A percentile compares a stretch with the other conserved stretches of the same genome.
Conservation (phyloP, 164 flowering plant species). For the Magnolia kwangsiensis region DNA sequence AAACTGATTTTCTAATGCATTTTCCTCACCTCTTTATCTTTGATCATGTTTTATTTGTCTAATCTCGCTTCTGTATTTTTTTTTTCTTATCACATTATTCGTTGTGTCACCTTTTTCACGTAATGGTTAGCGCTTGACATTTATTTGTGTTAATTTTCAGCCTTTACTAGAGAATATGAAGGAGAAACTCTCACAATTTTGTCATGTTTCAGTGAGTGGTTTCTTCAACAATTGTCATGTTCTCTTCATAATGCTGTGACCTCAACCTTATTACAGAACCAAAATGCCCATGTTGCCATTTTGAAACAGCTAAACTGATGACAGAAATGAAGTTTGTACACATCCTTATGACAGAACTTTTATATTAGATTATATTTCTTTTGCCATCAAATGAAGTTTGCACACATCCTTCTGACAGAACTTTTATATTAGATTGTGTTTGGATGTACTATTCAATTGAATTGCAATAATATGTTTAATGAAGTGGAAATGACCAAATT, state of each 20-base stretch:
- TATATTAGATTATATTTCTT: slow-evolving; percentile 9
- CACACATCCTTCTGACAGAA: background rate
- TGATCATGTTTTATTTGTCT: background rate
- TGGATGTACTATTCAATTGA: background rate
- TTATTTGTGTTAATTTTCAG: slow-evolving; percentile 43
- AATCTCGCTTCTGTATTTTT: background rate
- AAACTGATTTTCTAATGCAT: too few species aligned
- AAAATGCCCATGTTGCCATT: slow-evolving; percentile 85
- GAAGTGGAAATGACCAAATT: background rate
- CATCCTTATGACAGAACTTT: too few species aligned
- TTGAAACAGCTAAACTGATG: slow-evolving; percentile 62
- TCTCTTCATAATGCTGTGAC: slow-evolving; percentile 14
- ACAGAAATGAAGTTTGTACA: too few species aligned
- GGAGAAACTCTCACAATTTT: slow-evolving; percentile 91
- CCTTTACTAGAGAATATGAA: slow-evolving; percentile 74
- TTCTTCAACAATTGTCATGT: background rate
- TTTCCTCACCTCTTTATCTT: too few species aligned
- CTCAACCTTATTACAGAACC: slow-evolving; percentile 52
- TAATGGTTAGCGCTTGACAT: background rate
- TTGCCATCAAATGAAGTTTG: background rate
- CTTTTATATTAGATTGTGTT: background rate
- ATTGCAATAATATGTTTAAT: background rate
- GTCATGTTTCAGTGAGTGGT: slow-evolving; percentile 87
- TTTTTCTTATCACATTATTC: background rate
- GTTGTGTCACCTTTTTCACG: background rate